These are phyloP conservation scores for Pichia sp. DNA, from an alignment of 1,139 yeast genomes.

Conservation along the genomic window DNA sequence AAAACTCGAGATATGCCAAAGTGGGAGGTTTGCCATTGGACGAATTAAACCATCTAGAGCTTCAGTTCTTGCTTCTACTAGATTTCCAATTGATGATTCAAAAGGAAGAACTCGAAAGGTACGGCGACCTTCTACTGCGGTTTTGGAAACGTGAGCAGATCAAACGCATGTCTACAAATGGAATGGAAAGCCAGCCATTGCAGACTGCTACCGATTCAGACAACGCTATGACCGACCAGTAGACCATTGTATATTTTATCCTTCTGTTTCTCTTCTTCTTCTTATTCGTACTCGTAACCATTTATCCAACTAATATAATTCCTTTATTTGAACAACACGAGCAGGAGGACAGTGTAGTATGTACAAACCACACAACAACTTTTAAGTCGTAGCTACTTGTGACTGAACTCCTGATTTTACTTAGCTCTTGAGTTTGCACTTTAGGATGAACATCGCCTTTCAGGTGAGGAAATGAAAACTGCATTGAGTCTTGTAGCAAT, in stretches of 20 bases:
- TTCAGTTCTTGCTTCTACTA: constrained; percentile 77
- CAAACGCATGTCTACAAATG: constrained; percentile 16
- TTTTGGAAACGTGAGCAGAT: constrained; percentile 72
- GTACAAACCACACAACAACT: too few relatives aligned
- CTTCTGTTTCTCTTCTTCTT: neutral
- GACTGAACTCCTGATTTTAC: too few relatives aligned
- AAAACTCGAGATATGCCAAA: constrained; percentile 92
- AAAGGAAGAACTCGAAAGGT: constrained; percentile 84
- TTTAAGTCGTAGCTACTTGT: too few relatives aligned
- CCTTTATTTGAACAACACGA: neutral
- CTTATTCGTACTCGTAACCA: neutral
- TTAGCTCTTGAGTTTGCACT: too few relatives aligned
- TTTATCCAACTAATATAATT: neutral
- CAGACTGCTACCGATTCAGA: neutral
- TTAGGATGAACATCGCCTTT: too few relatives aligned
- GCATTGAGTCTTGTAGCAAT: too few relatives aligned
- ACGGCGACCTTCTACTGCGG: constrained; percentile 78
- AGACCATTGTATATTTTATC: neutral
- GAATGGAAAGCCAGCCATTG: neutral
- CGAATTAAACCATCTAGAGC: constrained; percentile 86
- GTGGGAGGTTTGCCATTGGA: constrained; percentile 96
- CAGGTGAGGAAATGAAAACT: too few relatives aligned
- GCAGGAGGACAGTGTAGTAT: too few relatives aligned
- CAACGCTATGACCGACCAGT: neutral
- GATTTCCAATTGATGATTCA: constrained; percentile 87